phyloP scores from a whole-genome alignment of 2,329 filamentous ascomycete species.

The Clarireedia monteithiana region DNA sequence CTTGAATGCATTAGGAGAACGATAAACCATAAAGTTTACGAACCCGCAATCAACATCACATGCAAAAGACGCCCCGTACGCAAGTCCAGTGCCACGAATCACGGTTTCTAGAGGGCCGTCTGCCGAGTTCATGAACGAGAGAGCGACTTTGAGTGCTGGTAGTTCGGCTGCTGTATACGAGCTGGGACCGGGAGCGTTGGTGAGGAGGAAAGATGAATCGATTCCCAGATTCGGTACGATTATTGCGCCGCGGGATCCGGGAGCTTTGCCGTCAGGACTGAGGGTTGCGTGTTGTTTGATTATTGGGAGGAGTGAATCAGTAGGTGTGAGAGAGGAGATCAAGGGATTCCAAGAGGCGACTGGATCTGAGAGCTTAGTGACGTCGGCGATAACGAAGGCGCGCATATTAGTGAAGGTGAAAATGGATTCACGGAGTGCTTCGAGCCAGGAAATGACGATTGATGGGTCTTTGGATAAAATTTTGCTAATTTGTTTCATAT shows the following conservation, averaged over 20 bases:
- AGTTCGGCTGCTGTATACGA: conserved; percentile 71
- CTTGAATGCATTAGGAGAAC: conserved; percentile 81
- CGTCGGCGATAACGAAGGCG: conserved; percentile 73
- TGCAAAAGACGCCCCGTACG: conserved; percentile 78
- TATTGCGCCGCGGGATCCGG: conserved; percentile 66
- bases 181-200: conserved; percentile 64
- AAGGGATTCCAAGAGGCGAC: conserved; percentile 72
- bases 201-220: conserved; percentile 82
- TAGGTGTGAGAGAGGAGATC: conserved; percentile 27
- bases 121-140: conserved; percentile 84
- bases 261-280: conserved; percentile 63
- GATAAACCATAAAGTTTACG: conserved; percentile 79
- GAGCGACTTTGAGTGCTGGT: conserved; percentile 78
- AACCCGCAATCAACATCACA: conserved; percentile 73
- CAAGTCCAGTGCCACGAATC: conserved; percentile 85
- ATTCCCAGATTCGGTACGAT: conserved; percentile 87
- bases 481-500: conserved; percentile 78
- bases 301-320: conserved; percentile 58
- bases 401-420: conserved; percentile 83
- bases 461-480: conserved; percentile 71
- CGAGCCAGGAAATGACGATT: conserved; percentile 67
- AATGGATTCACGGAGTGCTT: conserved; percentile 65
- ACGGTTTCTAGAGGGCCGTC: conserved; percentile 94
- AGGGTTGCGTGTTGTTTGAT: conserved; percentile 63
- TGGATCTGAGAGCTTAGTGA: conserved; percentile 65